These are phyloP conservation scores for Psilocybe cubensis DNA, from an alignment of 768 basidiomycete genomes.

Conservation along the genomic window DNA sequence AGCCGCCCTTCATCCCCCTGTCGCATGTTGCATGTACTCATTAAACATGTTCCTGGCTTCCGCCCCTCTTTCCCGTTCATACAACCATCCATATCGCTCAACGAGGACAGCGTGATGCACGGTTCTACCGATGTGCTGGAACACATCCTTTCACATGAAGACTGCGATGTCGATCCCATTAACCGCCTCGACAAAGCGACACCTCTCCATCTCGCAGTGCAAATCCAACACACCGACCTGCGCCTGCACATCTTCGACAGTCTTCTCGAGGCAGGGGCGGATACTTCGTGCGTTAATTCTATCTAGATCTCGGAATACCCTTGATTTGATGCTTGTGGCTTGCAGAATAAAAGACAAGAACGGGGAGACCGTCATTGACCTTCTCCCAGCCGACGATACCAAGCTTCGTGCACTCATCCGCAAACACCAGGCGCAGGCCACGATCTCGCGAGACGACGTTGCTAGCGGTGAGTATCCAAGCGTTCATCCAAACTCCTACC, in stretches of 20 bases:
- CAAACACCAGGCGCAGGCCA: constrained; percentile 54
- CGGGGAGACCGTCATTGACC: constrained; percentile 57
- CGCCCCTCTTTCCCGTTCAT: too few relatives aligned
- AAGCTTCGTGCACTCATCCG: constrained; percentile 54
- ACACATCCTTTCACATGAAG: constrained; percentile 71
- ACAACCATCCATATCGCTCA: background rate
- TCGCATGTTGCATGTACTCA: background rate
- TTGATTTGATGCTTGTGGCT: background rate
- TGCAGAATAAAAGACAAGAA: constrained; percentile 74
- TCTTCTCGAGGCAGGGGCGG: constrained; percentile 80
- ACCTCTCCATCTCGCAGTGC: constrained; percentile 77
- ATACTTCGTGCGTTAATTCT: constrained; percentile 53
- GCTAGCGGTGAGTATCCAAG: constrained; percentile 57
- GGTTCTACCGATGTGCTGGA: constrained; percentile 71
- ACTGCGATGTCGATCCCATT: constrained; percentile 80
- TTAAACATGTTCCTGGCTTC: background rate
- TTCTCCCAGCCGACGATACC: constrained; percentile 57
- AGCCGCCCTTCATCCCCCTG: constrained; percentile 2
- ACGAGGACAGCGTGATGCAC: constrained; percentile 44
- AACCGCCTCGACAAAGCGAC: constrained; percentile 74
- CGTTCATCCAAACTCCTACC: too few relatives aligned
- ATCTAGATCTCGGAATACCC: background rate
- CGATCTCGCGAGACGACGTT: constrained; percentile 62
- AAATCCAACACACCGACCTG: constrained; percentile 56
- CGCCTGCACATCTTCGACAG: constrained; percentile 59